Percentiles rank a stretch among this genome's conserved stretches.
These are phyloP conservation scores for Penicillium paneum DNA, from an alignment of 2,329 filamentous ascomycete species.

Conservation along the genomic window DNA sequence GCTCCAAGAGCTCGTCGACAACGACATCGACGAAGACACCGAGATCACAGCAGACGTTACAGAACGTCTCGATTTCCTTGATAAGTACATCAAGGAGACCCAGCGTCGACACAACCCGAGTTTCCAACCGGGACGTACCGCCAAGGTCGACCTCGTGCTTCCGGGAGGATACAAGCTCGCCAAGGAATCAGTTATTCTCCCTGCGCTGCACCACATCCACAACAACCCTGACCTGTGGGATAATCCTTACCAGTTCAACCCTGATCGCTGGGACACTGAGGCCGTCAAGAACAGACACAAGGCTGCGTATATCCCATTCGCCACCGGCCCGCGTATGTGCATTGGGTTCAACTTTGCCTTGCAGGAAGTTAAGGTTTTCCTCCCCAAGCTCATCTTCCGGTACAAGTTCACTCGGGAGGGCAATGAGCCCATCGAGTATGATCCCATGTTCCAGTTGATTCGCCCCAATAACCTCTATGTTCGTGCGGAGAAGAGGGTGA, in stretches of 20 bases:
- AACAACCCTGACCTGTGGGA: conserved; percentile 57
- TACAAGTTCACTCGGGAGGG: conserved; percentile 56
- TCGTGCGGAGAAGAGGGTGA: conserved; percentile 18
- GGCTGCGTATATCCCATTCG: conserved; percentile 59
- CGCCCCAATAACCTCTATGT: conserved; percentile 29
- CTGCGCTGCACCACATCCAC: conserved; percentile 47
- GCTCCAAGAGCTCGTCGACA: conserved; percentile 57
- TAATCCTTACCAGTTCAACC: conserved; percentile 57
- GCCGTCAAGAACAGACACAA: conserved; percentile 52
- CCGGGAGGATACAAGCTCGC: conserved; percentile 60
- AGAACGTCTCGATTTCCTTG: conserved; percentile 46
- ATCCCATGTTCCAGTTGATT: conserved; percentile 31
- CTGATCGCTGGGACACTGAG: conserved; percentile 57
- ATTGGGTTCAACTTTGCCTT: conserved; percentile 65
- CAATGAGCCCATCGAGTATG: conserved; percentile 47
- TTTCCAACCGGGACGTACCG: conserved; percentile 59
- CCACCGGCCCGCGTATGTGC: conserved; percentile 55
- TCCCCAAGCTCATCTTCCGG: conserved; percentile 58
- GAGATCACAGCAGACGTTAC: conserved; percentile 50
- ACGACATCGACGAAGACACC: conserved; percentile 45
- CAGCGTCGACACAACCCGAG: conserved; percentile 60
- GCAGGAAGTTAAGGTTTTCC: conserved; percentile 56
- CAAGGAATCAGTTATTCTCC: conserved; percentile 53
- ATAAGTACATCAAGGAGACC: conserved; percentile 56
- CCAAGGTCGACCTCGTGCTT: conserved; percentile 55